phyloP scores from a whole-genome alignment of 1,284 basidiomycete genomes.

The Moesziomyces sp. region DNA sequence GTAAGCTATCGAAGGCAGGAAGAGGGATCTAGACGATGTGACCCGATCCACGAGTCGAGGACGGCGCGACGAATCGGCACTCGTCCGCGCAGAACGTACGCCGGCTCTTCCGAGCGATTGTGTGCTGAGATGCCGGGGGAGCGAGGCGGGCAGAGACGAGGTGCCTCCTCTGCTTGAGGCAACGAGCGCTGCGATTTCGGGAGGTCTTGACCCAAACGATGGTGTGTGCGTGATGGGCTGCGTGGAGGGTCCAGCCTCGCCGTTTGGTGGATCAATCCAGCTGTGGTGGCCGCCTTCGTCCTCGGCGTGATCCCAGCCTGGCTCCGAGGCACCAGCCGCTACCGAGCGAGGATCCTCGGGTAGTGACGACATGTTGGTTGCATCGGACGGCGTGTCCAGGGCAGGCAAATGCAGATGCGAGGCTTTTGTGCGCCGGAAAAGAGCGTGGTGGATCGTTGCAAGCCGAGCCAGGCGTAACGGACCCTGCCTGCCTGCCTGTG shows the following conservation, averaged over 20 bases:
- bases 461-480: background rate
- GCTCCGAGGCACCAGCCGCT: background rate
- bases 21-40: conserved; percentile 32
- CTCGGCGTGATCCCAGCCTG: background rate
- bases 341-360: conserved; percentile 4
- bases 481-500: background rate
- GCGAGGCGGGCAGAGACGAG: conserved; percentile 4
- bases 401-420: background rate
- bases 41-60: conserved; percentile 36
- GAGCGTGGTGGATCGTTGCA: background rate
- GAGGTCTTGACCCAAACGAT: background rate
- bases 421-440: background rate
- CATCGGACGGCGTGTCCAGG: conserved; percentile 1
- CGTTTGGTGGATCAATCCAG: conserved; percentile 16
- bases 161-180: conserved; percentile 4
- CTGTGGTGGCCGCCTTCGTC: conserved; percentile 36
- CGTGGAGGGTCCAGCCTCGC: background rate
- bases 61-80: conserved; percentile 17
- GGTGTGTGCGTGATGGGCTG: conserved; percentile 1
- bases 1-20: conserved; percentile 27
- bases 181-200: background rate
- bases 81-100: conserved; percentile 20
- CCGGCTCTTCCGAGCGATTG: conserved; percentile 22
- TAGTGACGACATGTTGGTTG: conserved; percentile 16
- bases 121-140: conserved; percentile 21